These are phyloP conservation scores for Phytopythium cucurbitacearum DNA, from an alignment of 352 stramenopile species.

Conservation along the genomic window DNA sequence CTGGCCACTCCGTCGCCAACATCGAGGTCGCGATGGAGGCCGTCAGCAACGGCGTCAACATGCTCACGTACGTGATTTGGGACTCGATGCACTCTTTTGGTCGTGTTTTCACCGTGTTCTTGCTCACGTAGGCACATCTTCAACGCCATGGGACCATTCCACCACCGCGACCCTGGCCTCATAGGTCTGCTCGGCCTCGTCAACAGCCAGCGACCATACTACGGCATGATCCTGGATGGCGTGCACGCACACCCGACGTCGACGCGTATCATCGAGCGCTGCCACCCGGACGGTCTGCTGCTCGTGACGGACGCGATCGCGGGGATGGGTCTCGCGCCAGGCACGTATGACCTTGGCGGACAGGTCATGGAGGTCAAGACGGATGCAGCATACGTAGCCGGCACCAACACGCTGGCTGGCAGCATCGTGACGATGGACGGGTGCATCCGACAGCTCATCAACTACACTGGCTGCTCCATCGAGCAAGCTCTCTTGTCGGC, in stretches of 20 bases:
- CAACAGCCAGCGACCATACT: slow-evolving; percentile 44
- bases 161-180: slow-evolving; percentile 88
- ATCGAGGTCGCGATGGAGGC: slow-evolving; percentile 66
- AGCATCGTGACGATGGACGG: slow-evolving; percentile 81
- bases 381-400: slow-evolving; percentile 41
- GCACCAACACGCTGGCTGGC: slow-evolving; percentile 82
- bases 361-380: slow-evolving; percentile 54
- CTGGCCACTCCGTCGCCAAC: slow-evolving; percentile 73
- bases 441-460: slow-evolving; percentile 71
- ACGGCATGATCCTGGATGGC: slow-evolving; percentile 85
- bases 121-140: slow-evolving; percentile 65
- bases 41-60: slow-evolving; percentile 56
- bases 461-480: slow-evolving; percentile 79
- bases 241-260: slow-evolving; percentile 81
- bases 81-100: not conserved
- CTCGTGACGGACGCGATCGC: slow-evolving; percentile 84
- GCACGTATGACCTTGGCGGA: slow-evolving; percentile 67
- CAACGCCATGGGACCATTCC: slow-evolving; percentile 91
- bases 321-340: slow-evolving; percentile 75
- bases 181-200: slow-evolving; percentile 75
- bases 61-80: slow-evolving; percentile 62
- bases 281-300: slow-evolving; percentile 72
- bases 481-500: slow-evolving; percentile 73
- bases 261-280: slow-evolving; percentile 77
- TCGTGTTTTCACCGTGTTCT: not conserved